Conservation (phyloP, 371 early-diverging fungal species). For the Smittium culicis region DNA sequence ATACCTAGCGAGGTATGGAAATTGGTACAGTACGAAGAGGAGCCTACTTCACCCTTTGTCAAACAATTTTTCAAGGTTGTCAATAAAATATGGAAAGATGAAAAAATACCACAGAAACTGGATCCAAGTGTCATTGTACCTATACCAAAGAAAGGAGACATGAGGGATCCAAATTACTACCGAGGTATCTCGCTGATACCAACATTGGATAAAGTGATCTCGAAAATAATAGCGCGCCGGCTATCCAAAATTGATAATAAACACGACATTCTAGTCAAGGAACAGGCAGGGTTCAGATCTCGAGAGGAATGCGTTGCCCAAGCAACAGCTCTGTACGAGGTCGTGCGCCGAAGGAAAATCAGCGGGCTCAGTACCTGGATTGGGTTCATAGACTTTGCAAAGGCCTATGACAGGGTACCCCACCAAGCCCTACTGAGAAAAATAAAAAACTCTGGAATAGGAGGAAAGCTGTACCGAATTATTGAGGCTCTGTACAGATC, state of each 20-base stretch:
- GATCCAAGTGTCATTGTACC: too few relatives aligned
- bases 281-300: background rate
- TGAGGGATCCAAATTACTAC: too few relatives aligned
- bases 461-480: background rate
- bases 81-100: too few relatives aligned
- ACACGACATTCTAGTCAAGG: background rate
- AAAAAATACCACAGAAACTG: too few relatives aligned
- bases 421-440: background rate
- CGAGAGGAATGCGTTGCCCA: background rate
- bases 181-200: too few relatives aligned
- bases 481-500: background rate
- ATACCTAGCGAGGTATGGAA: background rate
- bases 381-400: background rate
- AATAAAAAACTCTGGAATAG: background rate
- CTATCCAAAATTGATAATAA: too few relatives aligned
- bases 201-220: too few relatives aligned
- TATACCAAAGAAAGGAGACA: too few relatives aligned
- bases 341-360: background rate
- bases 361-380: background rate
- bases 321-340: background rate
- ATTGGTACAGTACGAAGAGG: background rate
- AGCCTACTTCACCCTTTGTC: too few relatives aligned
- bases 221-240: too few relatives aligned
- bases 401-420: background rate
- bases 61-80: too few relatives aligned